Conservation (phyloP, 805 yeast genomes). For the Spencermartinsiella europaea region DNA sequence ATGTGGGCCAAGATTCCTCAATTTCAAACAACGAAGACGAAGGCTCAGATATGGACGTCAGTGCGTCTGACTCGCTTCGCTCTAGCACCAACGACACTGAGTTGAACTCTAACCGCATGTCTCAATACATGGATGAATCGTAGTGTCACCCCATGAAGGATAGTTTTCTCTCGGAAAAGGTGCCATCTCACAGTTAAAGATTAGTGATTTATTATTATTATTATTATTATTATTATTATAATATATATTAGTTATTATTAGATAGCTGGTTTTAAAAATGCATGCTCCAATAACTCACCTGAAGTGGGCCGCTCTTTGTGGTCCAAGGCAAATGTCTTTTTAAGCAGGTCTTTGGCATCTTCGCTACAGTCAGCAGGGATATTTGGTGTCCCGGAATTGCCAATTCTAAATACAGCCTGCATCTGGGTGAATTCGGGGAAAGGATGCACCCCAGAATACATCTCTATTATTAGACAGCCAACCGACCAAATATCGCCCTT, state of each 20-base stretch:
- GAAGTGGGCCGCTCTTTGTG: conserved; percentile 72
- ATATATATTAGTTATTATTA: background rate
- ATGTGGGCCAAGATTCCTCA: background rate
- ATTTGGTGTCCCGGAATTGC: conserved; percentile 71
- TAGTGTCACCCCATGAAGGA: no score
- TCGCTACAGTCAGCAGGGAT: conserved; percentile 62
- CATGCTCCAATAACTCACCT: conserved; percentile 56
- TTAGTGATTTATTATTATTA: no score
- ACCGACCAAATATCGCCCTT: conserved; percentile 98
- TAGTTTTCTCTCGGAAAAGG: no score
- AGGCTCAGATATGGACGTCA: background rate
- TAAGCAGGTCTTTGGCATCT: conserved; percentile 62
- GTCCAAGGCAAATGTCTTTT: conserved; percentile 67
- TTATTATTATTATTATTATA: no score
- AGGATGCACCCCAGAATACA: conserved; percentile 95
- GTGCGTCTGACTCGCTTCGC: background rate
- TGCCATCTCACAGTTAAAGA: no score
- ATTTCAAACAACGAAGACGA: background rate
- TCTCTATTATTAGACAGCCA: conserved; percentile 89
- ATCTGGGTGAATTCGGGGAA: conserved; percentile 91
- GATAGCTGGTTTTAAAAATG: conserved; percentile 37
- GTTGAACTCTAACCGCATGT: no score
- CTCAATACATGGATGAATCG: no score
- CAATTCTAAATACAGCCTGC: conserved; percentile 95
- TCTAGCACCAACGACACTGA: background rate